Evolutionary conservation across 345 rosid genomes (phyloP), one percentile per base, ranked within the genome.

Genomic region (Passiflora organensis): DNA sequence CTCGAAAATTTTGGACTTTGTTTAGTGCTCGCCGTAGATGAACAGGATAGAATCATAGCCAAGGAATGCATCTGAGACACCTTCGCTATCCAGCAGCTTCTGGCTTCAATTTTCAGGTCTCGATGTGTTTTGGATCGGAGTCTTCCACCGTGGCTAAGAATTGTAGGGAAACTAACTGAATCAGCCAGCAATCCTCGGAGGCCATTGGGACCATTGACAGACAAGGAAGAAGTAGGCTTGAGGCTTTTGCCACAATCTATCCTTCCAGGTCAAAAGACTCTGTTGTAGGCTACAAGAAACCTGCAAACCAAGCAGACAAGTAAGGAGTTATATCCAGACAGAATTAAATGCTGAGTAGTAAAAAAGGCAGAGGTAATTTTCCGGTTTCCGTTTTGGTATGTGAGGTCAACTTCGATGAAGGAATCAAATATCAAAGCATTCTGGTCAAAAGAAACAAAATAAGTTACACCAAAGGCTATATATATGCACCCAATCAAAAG

Each of bases 241-340:
- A 28, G 53, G 62, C 50, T 73, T 71, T 68, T 42, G 64, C 5
- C 48, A 72, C 47, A 64, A 64, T 68, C 69, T 69, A 41, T 55
- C 73, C 71, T 76, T 87, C 86, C 84, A 71, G n/a, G 76, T 70
- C 25, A 50, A 52, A 78, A 81, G 69, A 10, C 91, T 77, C 19
- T 60, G 62, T 42, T 58, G 78, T 63, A 90, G 60, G 56, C 67
- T 45, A 15, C 79, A 77, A 28, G 94, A 86, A 62, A 87, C 84
- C 95, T 87, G 79, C 62, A 51, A 56, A 62, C 21, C 46, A n/a
- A 44, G 42, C 32, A 48, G 18, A 36, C 34, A 32, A 15, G 37
- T 5, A 15, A 13, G 4, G 36, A 24, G 19, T 25, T 23, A 10
- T 4, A 10, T 37, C 17, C 22, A 21, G n/a, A 6, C 17, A 34